Evolutionary conservation across 148 eudicot genomes (phyloP).

Genomic region (Rhododendron ovatum): DNA sequence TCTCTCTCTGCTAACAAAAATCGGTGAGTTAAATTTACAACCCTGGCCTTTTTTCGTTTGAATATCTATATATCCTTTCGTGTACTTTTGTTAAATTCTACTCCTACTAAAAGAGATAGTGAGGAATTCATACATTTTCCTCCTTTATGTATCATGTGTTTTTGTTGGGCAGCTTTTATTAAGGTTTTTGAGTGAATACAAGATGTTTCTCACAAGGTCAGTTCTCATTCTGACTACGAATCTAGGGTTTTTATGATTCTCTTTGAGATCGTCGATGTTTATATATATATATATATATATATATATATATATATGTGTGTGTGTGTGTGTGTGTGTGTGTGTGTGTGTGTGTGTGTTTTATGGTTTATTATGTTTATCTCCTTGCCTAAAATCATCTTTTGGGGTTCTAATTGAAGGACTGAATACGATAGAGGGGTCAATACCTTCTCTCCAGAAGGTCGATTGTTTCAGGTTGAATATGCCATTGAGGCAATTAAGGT

Average conservation of each 20-base stretch:
- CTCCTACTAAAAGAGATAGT: not conserved
- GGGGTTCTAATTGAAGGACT: constrained; percentile 29
- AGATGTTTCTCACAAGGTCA: constrained; percentile 43
- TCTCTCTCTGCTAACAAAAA: not conserved
- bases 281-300: no score
- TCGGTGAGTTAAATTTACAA: not conserved
- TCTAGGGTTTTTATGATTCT: constrained; percentile 10
- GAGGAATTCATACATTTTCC: not conserved
- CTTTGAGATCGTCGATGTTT: not conserved
- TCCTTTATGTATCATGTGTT: not conserved
- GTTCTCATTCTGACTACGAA: not conserved
- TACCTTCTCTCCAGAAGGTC: constrained; percentile 60
- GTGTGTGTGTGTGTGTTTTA: no score
- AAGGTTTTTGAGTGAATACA: constrained; percentile 9
- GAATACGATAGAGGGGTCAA: constrained; percentile 61
- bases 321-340: no score
- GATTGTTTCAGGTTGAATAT: constrained; percentile 58
- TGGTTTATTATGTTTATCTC: not conserved
- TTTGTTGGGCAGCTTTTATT: not conserved
- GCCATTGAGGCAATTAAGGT: constrained; percentile 91
- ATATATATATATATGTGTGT: no score
- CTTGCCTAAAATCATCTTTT: not conserved
- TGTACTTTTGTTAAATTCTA: not conserved
- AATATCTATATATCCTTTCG: not conserved
- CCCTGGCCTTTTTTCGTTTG: not conserved